Percentiles rank a stretch among this genome's conserved stretches.
Conservation (phyloP, 2,329 filamentous ascomycete species). For the Fusarium citri region DNA sequence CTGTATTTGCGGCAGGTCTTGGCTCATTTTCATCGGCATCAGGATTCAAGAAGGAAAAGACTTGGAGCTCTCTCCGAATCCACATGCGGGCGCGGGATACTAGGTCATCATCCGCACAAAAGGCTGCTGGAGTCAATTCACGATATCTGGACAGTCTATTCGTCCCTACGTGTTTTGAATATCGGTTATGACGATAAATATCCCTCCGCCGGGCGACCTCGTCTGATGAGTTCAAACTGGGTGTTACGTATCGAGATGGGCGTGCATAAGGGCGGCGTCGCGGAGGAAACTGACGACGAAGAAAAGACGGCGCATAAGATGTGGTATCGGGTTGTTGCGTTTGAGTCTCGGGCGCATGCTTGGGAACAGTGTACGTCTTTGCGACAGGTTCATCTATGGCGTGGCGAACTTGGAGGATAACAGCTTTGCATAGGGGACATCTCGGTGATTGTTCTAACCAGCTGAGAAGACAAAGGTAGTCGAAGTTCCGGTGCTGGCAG, state of each 20-base stretch:
- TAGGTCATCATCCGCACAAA: slow-evolving; percentile 73
- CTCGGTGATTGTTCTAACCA: slow-evolving; percentile 80
- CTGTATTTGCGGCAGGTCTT: slow-evolving; percentile 1
- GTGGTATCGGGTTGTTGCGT: neutral
- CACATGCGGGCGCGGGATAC: slow-evolving; percentile 82
- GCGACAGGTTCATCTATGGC: slow-evolving; percentile 63
- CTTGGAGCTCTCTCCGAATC: slow-evolving; percentile 84
- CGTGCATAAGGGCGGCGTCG: slow-evolving; percentile 18
- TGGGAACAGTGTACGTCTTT: slow-evolving; percentile 64
- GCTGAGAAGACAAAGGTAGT: slow-evolving; percentile 84
- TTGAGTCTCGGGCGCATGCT: slow-evolving; percentile 48
- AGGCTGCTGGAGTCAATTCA: slow-evolving; percentile 75
- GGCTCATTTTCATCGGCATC: slow-evolving; percentile 39
- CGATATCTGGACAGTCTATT: slow-evolving; percentile 82
- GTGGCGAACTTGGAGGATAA: slow-evolving; percentile 71
- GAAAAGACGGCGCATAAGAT: slow-evolving; percentile 5
- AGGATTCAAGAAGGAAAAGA: slow-evolving; percentile 77
- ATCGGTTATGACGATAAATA: slow-evolving; percentile 78
- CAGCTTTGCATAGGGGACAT: slow-evolving; percentile 82
- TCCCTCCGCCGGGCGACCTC: slow-evolving; percentile 67
- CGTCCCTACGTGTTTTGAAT: slow-evolving; percentile 83
- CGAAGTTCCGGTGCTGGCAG: slow-evolving; percentile 84
- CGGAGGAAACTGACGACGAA: slow-evolving; percentile 3
- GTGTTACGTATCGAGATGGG: slow-evolving; percentile 13
- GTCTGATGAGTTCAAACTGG: slow-evolving; percentile 15